Percentiles rank a stretch among this genome's conserved stretches.
phyloP scores from a whole-genome alignment of 2,329 filamentous ascomycete genomes.

The Pseudocercospora musae region DNA sequence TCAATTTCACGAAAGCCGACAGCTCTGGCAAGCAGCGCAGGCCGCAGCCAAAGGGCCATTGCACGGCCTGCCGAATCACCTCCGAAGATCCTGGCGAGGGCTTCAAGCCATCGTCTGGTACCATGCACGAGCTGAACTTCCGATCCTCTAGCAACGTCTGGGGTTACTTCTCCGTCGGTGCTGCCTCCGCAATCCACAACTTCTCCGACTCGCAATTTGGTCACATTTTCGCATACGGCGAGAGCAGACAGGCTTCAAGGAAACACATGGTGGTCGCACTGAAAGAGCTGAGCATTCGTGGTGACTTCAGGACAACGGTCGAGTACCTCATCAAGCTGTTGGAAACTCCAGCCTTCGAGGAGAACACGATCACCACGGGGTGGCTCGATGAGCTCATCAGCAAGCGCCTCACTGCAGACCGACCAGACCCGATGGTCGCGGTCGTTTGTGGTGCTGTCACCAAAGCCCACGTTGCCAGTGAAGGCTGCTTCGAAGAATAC shows the following conservation, averaged over 20 bases:
- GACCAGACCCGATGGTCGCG: conserved; percentile 89
- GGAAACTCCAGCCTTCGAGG: conserved; percentile 96
- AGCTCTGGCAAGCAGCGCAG: conserved; percentile 82
- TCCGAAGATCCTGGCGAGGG: conserved; percentile 98
- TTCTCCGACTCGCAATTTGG: conserved; percentile 99
- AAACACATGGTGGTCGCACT: conserved; percentile 99
- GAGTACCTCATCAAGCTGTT: conserved; percentile 99
- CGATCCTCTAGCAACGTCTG: conserved; percentile 97
- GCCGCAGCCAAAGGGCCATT: conserved; percentile 92
- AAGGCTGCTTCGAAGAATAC: conserved; percentile 84
- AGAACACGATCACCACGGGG: conserved; percentile 97
- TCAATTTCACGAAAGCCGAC: conserved; percentile 85
- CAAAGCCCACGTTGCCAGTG: conserved; percentile 92
- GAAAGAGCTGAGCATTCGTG: conserved; percentile 98
- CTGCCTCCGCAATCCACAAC: conserved; percentile 94
- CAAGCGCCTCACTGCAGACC: conserved; percentile 93
- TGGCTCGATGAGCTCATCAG: conserved; percentile 99
- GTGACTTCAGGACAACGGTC: conserved; percentile 97
- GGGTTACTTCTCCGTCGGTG: conserved; percentile 99
- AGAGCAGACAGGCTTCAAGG: conserved; percentile 90
- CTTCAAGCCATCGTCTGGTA: conserved; percentile 98
- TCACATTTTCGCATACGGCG: conserved; percentile 98
- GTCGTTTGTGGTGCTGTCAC: conserved; percentile 92
- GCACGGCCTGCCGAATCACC: conserved; percentile 97
- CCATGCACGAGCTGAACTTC: conserved; percentile 99